These are phyloP conservation scores for Novymonas esmeraldas DNA, from an alignment of 208 protist species.

Conservation along the genomic window DNA sequence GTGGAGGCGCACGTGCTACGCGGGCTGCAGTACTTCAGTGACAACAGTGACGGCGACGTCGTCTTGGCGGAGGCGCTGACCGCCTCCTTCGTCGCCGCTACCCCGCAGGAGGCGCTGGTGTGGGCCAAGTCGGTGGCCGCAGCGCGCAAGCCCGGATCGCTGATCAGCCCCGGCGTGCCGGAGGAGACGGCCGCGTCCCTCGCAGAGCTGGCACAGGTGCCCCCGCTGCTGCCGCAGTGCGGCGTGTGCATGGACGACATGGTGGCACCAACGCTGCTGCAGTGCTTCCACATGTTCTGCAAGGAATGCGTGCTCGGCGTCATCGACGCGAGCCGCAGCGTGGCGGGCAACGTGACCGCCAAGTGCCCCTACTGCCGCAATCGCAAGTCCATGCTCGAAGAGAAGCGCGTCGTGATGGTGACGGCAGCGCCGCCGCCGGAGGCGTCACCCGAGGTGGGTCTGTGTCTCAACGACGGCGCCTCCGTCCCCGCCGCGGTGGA, in stretches of 20 bases:
- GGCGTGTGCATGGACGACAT: constrained; percentile 55
- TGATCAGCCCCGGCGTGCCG: constrained; percentile 11
- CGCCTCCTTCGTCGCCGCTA: constrained; percentile 33
- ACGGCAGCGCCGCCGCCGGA: neutral
- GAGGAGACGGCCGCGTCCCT: constrained; percentile 36
- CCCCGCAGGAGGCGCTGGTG: constrained; percentile 35
- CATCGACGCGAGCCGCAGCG: constrained; percentile 34
- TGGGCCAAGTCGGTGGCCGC: constrained; percentile 26
- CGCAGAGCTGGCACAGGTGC: constrained; percentile 32
- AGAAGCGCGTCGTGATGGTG: constrained; percentile 26
- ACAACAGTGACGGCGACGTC: neutral
- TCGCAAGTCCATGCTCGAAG: constrained; percentile 30
- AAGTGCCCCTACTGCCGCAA: constrained; percentile 54
- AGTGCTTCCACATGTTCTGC: constrained; percentile 67
- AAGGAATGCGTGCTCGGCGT: constrained; percentile 55
- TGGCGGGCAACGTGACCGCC: constrained; percentile 27
- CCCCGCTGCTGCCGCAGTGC: constrained; percentile 46
- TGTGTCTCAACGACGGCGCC: neutral
- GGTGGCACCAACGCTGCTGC: constrained; percentile 45
- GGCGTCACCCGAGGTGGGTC: neutral
- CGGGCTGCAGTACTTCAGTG: neutral
- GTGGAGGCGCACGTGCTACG: constrained; percentile 11
- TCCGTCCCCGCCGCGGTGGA: neutral
- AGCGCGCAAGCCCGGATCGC: neutral
- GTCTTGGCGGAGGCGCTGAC: constrained; percentile 13